Base-by-base conservation (phyloP, 1,139 yeast species). In the Dujonia santamariae region DNA sequence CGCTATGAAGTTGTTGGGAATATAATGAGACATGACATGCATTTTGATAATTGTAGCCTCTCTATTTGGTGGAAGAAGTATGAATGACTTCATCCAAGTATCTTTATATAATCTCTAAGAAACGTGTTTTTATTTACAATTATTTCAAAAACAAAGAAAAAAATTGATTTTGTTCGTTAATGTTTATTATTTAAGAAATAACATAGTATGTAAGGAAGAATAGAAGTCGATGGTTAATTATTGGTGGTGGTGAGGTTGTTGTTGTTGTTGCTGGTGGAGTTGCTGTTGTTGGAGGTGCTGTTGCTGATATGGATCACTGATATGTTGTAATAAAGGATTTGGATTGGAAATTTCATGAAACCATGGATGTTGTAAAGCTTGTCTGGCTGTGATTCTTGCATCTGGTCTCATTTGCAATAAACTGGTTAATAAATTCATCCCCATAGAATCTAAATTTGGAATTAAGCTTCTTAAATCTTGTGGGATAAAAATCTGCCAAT, bases 341-440 rank as follows among this genome's bases (percentile, higher is more conserved):
- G 74, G 74, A 39, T 62, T 56, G 34, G 74, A 62, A 28, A 80
- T 82, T 52, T 90, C 97, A 37, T 85, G 85, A 59, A 92, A 90
- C 96, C 97, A 92, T 3, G 96, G 95, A 54, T 90, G 97, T 50
- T 84, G 92, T 47, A 92, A 72, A 2, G 96, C 96, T 56, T 86
- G 96, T 45, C 92, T 75, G 4, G 97, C 97, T 30, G 94, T 80
- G 28, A 92, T 78, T 56, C 98, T 75, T 45, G 80, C 78, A 51
- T 90, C 97, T 2, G 98, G 98, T 50, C 90, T 80, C 82, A 90
- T 77, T 57, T 88, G 97, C 46, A 92, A 70, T 50, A 94, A 67
- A 31, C 84, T 76, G 44, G 78, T 78, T 45, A 94, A 67, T 43
- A 92, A 66, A 50, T 88, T 90, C 50, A 90, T 70, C 2, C 95